Percentiles rank a stretch among this genome's conserved stretches.
Conservation (phyloP, 2,329 filamentous ascomycete genomes). For the Onygena corvina region DNA sequence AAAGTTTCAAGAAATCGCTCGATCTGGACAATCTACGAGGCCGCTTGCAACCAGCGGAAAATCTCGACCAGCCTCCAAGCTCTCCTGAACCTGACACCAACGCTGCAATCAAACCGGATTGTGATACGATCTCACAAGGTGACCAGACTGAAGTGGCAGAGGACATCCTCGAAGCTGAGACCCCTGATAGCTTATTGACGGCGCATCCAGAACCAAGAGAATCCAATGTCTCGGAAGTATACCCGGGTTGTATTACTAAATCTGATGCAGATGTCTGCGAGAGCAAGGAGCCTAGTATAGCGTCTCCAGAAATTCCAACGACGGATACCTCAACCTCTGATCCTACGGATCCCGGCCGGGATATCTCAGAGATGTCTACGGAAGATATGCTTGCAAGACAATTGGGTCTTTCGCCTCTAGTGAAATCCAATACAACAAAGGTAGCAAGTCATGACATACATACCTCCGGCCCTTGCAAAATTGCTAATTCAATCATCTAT, state of each 20-base stretch:
- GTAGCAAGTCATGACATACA: not conserved
- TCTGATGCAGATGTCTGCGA: not conserved
- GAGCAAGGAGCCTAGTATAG: not conserved
- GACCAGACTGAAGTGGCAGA: no score
- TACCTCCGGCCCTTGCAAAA: no score
- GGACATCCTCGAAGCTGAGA: not conserved
- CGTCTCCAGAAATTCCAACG: not conserved
- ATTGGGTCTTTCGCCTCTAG: not conserved
- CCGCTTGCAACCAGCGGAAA: not conserved
- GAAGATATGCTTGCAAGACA: constrained; percentile 1
- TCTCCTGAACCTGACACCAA: not conserved
- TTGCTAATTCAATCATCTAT: not conserved
- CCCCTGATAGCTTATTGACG: not conserved
- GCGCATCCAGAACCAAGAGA: not conserved
- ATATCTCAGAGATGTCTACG: not conserved
- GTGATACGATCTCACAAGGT: not conserved
- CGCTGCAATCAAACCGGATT: not conserved
- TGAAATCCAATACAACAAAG: not conserved
- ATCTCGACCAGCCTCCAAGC: not conserved
- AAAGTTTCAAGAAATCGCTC: constrained; percentile 45
- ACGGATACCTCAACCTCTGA: no score
- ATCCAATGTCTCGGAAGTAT: not conserved
- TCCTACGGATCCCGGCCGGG: not conserved
- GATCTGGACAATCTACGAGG: not conserved
- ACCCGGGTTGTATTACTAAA: not conserved